A percentile compares a stretch with the other conserved stretches of the same genome.
These are phyloP conservation scores for Beauveria sp. DNA, from an alignment of 2,329 filamentous ascomycete species.

Conservation along the genomic window DNA sequence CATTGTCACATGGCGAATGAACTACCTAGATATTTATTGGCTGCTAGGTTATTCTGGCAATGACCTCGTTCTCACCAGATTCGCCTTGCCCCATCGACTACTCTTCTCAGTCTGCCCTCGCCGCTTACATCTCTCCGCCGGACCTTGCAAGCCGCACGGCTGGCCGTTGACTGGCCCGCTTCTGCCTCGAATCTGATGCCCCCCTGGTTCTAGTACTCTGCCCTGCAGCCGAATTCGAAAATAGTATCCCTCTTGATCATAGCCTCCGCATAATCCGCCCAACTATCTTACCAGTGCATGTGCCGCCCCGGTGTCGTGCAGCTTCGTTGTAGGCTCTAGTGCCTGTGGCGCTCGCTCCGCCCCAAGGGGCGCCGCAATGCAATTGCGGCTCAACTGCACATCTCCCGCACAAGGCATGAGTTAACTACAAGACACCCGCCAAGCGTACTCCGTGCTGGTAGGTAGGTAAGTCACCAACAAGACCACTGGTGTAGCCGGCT, in stretches of 20 bases:
- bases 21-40: too few relatives aligned
- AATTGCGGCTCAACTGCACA: background rate
- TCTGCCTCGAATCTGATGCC: background rate
- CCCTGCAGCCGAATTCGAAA: background rate
- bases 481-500: background rate
- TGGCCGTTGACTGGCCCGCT: background rate
- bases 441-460: background rate
- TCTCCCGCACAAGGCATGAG: background rate
- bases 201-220: background rate
- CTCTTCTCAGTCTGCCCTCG: background rate
- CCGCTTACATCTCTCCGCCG: background rate
- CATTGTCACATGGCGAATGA: too few relatives aligned
- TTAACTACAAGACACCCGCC: background rate
- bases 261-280: background rate
- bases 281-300: too few relatives aligned
- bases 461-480: background rate
- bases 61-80: background rate
- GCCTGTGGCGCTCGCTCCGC: conserved; percentile 2
- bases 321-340: background rate
- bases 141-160: background rate
- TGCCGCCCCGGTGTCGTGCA: background rate
- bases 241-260: background rate
- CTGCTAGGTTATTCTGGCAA: too few relatives aligned
- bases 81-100: background rate
- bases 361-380: background rate